Base-by-base conservation (phyloP, 2,329 filamentous ascomycete species). In the Aphanoascus verrucosus region DNA sequence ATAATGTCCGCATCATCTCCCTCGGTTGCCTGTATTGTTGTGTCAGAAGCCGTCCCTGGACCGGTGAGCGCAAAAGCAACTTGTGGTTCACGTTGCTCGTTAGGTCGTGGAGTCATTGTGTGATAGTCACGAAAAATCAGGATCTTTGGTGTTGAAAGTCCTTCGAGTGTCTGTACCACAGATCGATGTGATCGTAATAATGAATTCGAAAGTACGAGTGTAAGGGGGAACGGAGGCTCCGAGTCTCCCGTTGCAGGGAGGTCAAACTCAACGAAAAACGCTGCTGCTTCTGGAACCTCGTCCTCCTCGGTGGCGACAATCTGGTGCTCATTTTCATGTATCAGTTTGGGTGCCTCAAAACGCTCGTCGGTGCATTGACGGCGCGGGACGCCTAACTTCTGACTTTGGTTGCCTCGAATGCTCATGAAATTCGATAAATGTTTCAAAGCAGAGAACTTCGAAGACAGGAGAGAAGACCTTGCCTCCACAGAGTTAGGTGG, bases 1-100 rank as follows among this genome's bases (percentile, higher is more conserved):
- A 85, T 78, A 2, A 95, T 67, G 61, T 95, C 89, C 2, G 86
- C 65, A 58, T 70, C 65, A 6, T 42, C 43, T n/a, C 15, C 32
- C 23, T 55, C 19, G 20, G 5, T 40, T 28, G 34, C 19, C 3
- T 4, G 15, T 40, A 7, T 35, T 28, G 37, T 1, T 14, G 20
- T 12, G 31, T 50, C 35, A 5, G 9, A 14, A n/a, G 17, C 9
- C n/a, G 46, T 28, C 11, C 35, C 34, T 49, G 11, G 11, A 34
- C 49, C 7, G 7, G 3, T 52, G 17, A 23, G 14, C 17, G 32
- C 3, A 17, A 17, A 14, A 9, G 19, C 41, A 15, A 5, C 28
- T 28, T 12, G 9, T 8, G 3, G 20, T 20, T 43, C 41, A 3
- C 11, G 35, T 37, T 37, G 9, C 11, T 37, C 35, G 35, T n/a